Evolutionary conservation across 768 basidiomycete species (phyloP).

Genomic region (Amanita pseudoporphyria): DNA sequence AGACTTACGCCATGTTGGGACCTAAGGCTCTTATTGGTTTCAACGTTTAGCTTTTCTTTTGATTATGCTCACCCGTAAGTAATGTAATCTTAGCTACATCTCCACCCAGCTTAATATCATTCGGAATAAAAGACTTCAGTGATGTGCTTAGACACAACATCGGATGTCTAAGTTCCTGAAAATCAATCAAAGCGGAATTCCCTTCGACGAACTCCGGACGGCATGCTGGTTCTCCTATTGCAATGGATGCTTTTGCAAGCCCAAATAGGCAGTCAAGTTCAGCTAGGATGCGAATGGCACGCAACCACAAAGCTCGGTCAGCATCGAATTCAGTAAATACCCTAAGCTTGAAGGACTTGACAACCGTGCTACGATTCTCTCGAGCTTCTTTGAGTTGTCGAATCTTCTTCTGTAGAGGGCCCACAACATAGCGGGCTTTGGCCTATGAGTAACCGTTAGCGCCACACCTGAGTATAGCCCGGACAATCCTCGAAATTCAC

Average conservation of each 20-base stretch:
- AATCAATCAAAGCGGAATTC: slow-evolving; percentile 75
- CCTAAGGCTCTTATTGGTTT: slow-evolving; percentile 28
- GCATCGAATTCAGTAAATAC: slow-evolving; percentile 76
- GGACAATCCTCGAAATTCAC: slow-evolving; percentile 25
- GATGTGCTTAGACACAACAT: slow-evolving; percentile 59
- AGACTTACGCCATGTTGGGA: slow-evolving; percentile 78
- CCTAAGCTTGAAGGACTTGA: slow-evolving; percentile 76
- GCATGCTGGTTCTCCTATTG: slow-evolving; percentile 90
- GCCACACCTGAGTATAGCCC: not conserved
- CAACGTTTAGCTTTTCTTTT: not conserved
- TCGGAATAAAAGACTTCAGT: slow-evolving; percentile 80
- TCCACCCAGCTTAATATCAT: slow-evolving; percentile 81
- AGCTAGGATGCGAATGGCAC: slow-evolving; percentile 76
- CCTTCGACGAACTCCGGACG: slow-evolving; percentile 81
- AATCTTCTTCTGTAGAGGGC: slow-evolving; percentile 59
- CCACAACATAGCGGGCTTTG: slow-evolving; percentile 68
- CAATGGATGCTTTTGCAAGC: slow-evolving; percentile 79
- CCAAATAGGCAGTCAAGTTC: slow-evolving; percentile 97
- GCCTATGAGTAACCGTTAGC: slow-evolving; percentile 31
- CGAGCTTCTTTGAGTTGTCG: slow-evolving; percentile 87
- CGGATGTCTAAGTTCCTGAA: slow-evolving; percentile 85
- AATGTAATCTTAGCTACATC: slow-evolving; percentile 68
- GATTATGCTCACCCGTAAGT: slow-evolving; percentile 58
- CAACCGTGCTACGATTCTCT: slow-evolving; percentile 71
- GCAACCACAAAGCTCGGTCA: slow-evolving; percentile 74